Evolutionary conservation across 1,139 yeast species (phyloP).

Genomic region (Hansenula sp.): DNA sequence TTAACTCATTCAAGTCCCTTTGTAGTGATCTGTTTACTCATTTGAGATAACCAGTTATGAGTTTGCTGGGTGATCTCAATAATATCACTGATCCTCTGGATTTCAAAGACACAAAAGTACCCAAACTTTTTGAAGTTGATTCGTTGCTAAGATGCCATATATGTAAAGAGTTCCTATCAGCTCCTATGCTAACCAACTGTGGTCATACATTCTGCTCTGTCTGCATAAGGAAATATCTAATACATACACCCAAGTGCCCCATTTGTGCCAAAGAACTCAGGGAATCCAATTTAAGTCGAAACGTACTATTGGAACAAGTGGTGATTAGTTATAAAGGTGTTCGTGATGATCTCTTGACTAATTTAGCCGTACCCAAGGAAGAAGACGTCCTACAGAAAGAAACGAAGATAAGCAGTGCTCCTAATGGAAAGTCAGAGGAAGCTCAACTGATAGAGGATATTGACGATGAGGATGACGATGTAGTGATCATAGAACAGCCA

Average conservation of each 20-base stretch:
- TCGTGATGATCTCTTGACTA: constrained; percentile 29
- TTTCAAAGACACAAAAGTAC: constrained; percentile 52
- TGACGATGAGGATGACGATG: constrained; percentile 24
- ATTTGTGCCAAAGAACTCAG: constrained; percentile 69
- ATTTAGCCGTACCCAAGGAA: constrained; percentile 5
- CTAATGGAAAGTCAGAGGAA: not conserved
- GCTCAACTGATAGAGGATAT: constrained; percentile 6
- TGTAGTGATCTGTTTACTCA: too few species aligned
- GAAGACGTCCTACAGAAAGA: not conserved
- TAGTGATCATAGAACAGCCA: constrained; percentile 23
- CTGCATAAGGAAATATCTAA: constrained; percentile 74
- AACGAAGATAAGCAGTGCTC: not conserved
- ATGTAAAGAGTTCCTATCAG: constrained; percentile 80
- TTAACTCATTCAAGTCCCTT: too few species aligned
- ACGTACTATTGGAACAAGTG: constrained; percentile 70
- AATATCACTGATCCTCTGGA: constrained; percentile 67
- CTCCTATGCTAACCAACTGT: constrained; percentile 85
- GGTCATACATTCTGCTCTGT: constrained; percentile 90
- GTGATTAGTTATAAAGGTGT: constrained; percentile 49
- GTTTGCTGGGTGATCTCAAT: constrained; percentile 7
- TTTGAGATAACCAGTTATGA: too few species aligned
- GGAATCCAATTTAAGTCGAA: constrained; percentile 68
- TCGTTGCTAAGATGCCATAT: constrained; percentile 77
- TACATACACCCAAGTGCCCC: constrained; percentile 66
- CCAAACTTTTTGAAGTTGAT: constrained; percentile 61